These are phyloP conservation scores for Pseudogymnoascus sp. DNA, from an alignment of 2,329 filamentous ascomycete genomes.

Conservation along the genomic window DNA sequence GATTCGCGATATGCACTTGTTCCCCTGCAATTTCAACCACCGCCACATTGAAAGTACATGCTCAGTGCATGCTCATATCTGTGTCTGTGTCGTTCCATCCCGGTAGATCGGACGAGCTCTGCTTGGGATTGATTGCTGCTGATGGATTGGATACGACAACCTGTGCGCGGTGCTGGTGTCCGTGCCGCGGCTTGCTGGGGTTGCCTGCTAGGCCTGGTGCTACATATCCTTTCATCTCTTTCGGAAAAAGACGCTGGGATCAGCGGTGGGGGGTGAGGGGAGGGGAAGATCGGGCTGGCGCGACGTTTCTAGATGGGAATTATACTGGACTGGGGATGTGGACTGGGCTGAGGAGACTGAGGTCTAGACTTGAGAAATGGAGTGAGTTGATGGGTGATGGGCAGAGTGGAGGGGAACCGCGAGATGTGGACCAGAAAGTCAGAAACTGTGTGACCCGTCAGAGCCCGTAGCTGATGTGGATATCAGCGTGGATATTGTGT, in stretches of 20 bases:
- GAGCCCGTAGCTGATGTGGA: neutral
- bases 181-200: neutral
- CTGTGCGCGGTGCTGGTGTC: neutral
- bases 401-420: neutral
- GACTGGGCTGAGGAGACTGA: constrained; percentile 2
- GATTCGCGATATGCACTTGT: neutral
- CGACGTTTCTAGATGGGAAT: constrained; percentile 3
- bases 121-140: constrained; percentile 1
- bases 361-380: neutral
- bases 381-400: neutral
- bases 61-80: neutral
- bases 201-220: neutral
- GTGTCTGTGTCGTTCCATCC: neutral
- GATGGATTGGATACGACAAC: neutral
- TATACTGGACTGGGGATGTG: constrained; percentile 1
- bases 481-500: neutral
- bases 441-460: neutral
- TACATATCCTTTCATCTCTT: neutral
- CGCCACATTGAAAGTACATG: neutral
- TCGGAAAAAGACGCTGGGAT: neutral
- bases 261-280: neutral
- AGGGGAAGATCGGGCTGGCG: neutral
- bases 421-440: neutral
- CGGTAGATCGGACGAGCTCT: neutral
- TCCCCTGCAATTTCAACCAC: neutral